Percentiles rank a stretch among this genome's conserved stretches.
Evolutionary conservation across 140 eudicot species (phyloP).

Genomic region (Erigeron philadelphicus): DNA sequence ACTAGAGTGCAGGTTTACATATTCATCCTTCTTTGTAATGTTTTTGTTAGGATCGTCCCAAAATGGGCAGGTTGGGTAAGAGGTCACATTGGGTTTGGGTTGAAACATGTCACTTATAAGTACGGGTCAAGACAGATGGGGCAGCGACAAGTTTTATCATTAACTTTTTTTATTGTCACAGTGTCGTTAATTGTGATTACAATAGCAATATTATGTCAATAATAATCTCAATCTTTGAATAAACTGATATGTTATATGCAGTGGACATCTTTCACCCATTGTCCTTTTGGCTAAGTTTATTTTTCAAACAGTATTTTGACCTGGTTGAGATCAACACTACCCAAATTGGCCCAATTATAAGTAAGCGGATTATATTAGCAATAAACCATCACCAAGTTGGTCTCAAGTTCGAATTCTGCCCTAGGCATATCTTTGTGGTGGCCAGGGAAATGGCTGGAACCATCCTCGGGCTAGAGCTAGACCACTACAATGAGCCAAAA

Average conservation of each 20-base stretch:
- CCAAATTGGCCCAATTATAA: background rate
- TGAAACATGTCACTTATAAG: background rate
- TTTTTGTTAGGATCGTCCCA: slow-evolving; percentile 1
- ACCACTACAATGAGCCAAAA: no score
- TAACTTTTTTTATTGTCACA: background rate
- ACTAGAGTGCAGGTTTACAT: slow-evolving; percentile 83
- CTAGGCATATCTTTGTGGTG: no score
- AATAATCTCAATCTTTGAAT: background rate
- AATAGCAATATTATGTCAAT: background rate
- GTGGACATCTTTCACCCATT: background rate
- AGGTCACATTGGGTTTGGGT: background rate
- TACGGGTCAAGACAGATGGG: background rate
- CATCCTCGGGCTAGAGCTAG: no score
- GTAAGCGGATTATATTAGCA: background rate
- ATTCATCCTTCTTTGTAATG: slow-evolving; percentile 6
- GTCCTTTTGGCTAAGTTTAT: background rate
- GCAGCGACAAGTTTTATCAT: background rate
- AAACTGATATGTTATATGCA: background rate
- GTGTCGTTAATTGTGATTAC: background rate
- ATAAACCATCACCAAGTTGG: no score
- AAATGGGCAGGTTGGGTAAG: background rate
- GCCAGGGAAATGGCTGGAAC: no score
- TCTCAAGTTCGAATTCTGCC: no score
- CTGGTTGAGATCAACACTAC: slow-evolving; percentile 5
- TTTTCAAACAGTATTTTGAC: background rate